A percentile compares a stretch with the other conserved stretches of the same genome.
Evolutionary conservation across 2,329 filamentous ascomycete genomes (phyloP).

Genomic region (Stenocarpella maydis): DNA sequence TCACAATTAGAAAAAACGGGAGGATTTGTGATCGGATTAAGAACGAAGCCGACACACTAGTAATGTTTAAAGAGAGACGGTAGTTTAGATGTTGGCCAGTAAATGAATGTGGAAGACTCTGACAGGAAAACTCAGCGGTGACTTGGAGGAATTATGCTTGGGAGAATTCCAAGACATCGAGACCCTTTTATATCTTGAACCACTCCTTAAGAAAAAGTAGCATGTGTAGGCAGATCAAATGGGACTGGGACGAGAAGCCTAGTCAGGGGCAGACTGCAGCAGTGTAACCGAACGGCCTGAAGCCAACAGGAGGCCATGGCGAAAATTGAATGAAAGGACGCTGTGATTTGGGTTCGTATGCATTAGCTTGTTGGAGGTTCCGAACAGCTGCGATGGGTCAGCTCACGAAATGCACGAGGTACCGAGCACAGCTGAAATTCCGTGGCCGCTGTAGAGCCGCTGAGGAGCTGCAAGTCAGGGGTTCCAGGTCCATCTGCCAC

Average conservation of each 20-base stretch:
- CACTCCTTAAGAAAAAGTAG: too few species aligned
- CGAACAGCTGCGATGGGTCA: neutral
- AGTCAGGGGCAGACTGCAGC: conserved; percentile 17
- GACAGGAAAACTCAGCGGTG: neutral
- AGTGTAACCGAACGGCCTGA: neutral
- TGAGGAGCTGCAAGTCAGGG: neutral
- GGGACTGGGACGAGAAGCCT: neutral
- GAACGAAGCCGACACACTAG: too few species aligned
- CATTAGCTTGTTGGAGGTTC: conserved; percentile 18
- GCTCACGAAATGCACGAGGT: neutral
- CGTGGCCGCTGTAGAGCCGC: neutral
- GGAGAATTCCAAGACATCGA: neutral
- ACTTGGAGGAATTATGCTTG: accelerated
- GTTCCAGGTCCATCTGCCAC: neutral
- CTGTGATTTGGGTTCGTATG: conserved; percentile 1
- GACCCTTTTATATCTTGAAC: neutral
- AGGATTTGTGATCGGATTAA: too few species aligned
- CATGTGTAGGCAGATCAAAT: too few species aligned
- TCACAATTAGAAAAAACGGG: too few species aligned
- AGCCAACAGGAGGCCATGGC: neutral
- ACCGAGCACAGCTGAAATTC: neutral
- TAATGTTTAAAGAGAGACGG: conserved; percentile 9
- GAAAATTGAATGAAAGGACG: neutral
- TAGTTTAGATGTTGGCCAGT: neutral
- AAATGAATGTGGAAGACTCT: neutral